Conservation (phyloP, 208 protist species). For the Leishmania lainsoni region DNA sequence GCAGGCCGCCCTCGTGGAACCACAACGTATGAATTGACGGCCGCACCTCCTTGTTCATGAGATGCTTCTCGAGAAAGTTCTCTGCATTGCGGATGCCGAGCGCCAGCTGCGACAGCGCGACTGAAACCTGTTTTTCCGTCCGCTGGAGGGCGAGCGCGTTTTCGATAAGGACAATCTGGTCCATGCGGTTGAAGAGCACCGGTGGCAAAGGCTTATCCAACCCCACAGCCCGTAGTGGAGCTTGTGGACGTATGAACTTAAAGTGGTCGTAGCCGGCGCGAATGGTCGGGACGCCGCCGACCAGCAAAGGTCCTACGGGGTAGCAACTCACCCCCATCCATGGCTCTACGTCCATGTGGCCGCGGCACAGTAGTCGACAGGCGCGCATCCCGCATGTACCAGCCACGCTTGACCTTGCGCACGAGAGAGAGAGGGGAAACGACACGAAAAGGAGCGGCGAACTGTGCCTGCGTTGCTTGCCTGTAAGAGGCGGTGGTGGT, state of each 20-base stretch:
- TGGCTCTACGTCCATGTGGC: slow-evolving; percentile 60
- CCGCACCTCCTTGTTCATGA: slow-evolving; percentile 72
- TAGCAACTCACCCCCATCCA: slow-evolving; percentile 87
- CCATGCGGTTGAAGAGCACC: slow-evolving; percentile 83
- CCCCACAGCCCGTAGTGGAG: slow-evolving; percentile 73
- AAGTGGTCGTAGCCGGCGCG: slow-evolving; percentile 77
- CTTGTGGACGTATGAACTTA: slow-evolving; percentile 56
- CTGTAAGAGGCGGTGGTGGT: not conserved
- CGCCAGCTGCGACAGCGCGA: slow-evolving; percentile 83
- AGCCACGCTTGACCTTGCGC: not conserved
- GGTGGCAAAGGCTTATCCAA: slow-evolving; percentile 67
- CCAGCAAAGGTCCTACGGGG: slow-evolving; percentile 56
- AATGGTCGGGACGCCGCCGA: slow-evolving; percentile 60
- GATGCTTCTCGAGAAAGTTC: slow-evolving; percentile 82
- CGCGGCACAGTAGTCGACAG: slow-evolving; percentile 45
- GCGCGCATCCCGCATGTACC: slow-evolving; percentile 18
- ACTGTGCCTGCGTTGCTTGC: not conserved
- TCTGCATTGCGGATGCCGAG: slow-evolving; percentile 88
- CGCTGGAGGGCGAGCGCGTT: slow-evolving; percentile 86
- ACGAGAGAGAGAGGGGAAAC: slow-evolving; percentile 6
- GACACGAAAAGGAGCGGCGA: not conserved
- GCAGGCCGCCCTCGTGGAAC: slow-evolving; percentile 86
- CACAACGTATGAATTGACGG: slow-evolving; percentile 87
- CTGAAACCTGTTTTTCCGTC: slow-evolving; percentile 81
- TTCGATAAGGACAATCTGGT: slow-evolving; percentile 85